Evolutionary conservation across 1,284 basidiomycete species (phyloP), one percentile per base, ranked within the genome.

Genomic region (Cryptococcus wingfieldii): DNA sequence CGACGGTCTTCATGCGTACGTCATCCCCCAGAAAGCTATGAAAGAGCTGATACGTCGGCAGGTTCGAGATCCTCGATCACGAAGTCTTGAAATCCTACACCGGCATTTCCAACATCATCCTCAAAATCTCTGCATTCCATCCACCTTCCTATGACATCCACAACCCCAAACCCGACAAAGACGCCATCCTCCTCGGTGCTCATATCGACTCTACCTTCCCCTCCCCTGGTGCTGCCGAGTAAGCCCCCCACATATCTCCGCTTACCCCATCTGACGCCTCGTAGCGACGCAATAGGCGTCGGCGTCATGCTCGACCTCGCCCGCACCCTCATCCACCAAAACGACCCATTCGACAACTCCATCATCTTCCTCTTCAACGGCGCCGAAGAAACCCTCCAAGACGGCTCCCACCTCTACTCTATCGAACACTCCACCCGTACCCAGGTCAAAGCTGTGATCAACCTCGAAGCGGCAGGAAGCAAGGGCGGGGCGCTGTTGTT

Each of bases 271-370:
- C 14, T 31, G 47, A 38, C 69, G 19, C 55, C 37, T 31, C 28
- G 41, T 31, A 75, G 72, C 68, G 93, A 96, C 69, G 93, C 86
- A 2, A 78, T 95, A 7, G 80, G 88, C 4, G 88, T 94, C 10
- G 93, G 89, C 1, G 85, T 96, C 51, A 94, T 98, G 90, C 79
- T 98, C 37, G 96, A 98, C 62, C 83, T 86, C 54, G 85, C 90
- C 43, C 78, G 93, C 1, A 88, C 96, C 0, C 78, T 98, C 38
- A 79, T 90, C 0, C 83, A 89, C 51, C 85, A 27, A 80, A 80
- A 46, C 87, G 86, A 85, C 79, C 67, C 84, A 12, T 89, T 94
- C 0, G 83, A 83, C 53, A 85, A 93, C 71, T 83, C 90, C 5
- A 82, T 94, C 61, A 82, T 98, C 12, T 92, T 98, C 70, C 78